Percentiles rank a stretch among this genome's conserved stretches.
These are phyloP conservation scores for Alliaria petiolata DNA, from an alignment of 345 rosid species.

Conservation along the genomic window DNA sequence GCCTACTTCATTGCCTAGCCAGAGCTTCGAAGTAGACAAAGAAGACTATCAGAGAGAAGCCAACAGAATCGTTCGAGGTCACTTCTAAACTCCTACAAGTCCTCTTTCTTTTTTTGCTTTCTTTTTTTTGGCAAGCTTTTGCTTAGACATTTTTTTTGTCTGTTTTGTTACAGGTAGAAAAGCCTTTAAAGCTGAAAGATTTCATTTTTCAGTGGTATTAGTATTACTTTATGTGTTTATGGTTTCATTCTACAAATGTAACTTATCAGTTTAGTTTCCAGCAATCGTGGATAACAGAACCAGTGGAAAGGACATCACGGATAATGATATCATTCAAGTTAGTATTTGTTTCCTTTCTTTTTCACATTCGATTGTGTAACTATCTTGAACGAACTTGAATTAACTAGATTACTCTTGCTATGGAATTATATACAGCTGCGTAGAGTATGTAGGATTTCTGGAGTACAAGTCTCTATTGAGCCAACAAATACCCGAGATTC, in stretches of 20 bases:
- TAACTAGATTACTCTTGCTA: constrained; percentile 23
- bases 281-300: constrained; percentile 68
- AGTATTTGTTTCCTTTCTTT: constrained; percentile 37
- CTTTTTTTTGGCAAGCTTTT: too few species aligned
- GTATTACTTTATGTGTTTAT: constrained; percentile 11
- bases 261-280: constrained; percentile 53
- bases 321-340: constrained; percentile 69
- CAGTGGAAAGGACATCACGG: constrained; percentile 64
- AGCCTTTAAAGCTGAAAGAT: constrained; percentile 14
- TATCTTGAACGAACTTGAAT: not conserved
- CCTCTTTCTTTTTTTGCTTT: not conserved
- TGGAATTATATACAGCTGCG: constrained; percentile 74
- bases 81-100: not conserved
- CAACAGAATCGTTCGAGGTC: constrained; percentile 75
- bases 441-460: constrained; percentile 87
- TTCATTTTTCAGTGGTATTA: constrained; percentile 12
- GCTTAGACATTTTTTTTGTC: too few species aligned
- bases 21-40: constrained; percentile 34
- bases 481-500: constrained; percentile 80
- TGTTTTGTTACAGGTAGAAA: constrained; percentile 26
- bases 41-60: constrained; percentile 80
- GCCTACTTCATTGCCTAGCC: constrained; percentile 39
- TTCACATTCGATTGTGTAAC: constrained; percentile 3
- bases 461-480: constrained; percentile 67
- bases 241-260: constrained; percentile 18